These are phyloP conservation scores for Cicer cuneatum DNA, from an alignment of 306 rosid species.

Conservation along the genomic window DNA sequence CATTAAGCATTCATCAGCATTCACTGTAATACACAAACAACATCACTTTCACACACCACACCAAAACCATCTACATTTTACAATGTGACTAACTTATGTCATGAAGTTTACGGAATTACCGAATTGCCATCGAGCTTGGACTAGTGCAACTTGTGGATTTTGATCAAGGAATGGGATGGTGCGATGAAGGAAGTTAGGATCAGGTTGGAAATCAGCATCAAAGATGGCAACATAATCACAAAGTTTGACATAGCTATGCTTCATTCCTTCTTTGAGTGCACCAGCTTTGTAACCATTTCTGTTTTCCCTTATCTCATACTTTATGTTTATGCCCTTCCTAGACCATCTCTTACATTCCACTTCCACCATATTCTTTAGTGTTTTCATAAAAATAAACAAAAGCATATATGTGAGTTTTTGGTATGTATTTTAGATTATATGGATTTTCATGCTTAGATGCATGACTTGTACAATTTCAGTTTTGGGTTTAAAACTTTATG, in stretches of 20 bases:
- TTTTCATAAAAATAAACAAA: slow-evolving; percentile 18
- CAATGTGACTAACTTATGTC: neutral
- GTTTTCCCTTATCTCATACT: slow-evolving; percentile 81
- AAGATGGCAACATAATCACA: slow-evolving; percentile 89
- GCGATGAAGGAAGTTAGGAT: slow-evolving; percentile 76
- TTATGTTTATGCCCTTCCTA: slow-evolving; percentile 84
- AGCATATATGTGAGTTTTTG: too few species aligned
- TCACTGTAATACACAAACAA: slow-evolving; percentile 59
- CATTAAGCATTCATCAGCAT: slow-evolving; percentile 79
- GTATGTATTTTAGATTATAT: too few species aligned
- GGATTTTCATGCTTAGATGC: too few species aligned
- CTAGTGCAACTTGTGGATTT: slow-evolving; percentile 72
- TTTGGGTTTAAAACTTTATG: too few species aligned
- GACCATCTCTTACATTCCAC: slow-evolving; percentile 81
- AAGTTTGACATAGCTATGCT: slow-evolving; percentile 75
- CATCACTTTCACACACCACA: slow-evolving; percentile 15
- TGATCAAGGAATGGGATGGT: slow-evolving; percentile 73
- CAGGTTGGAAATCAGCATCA: slow-evolving; percentile 97
- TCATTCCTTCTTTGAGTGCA: slow-evolving; percentile 89
- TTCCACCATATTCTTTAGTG: slow-evolving; percentile 69
- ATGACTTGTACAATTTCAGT: too few species aligned
- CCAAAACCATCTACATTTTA: slow-evolving; percentile 17
- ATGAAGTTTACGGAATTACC: slow-evolving; percentile 44
- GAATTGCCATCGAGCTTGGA: slow-evolving; percentile 96
- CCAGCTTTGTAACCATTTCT: slow-evolving; percentile 96